Evolutionary conservation across 352 stramenopile species (phyloP), one percentile per base, ranked within the genome.

Genomic region (Phytophthora chlamydospora): DNA sequence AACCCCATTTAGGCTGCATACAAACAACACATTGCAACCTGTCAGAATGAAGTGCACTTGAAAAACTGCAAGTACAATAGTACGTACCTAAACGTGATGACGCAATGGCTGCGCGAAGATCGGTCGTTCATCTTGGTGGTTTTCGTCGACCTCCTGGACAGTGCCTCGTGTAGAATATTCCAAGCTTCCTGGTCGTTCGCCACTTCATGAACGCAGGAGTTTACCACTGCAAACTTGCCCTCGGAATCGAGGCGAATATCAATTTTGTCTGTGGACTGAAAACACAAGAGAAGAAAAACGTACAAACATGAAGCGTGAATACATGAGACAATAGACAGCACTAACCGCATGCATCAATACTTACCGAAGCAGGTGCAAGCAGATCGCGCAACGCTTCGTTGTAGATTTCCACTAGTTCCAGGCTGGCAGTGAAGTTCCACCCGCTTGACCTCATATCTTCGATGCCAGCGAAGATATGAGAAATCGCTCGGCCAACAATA

Each of bases 401-500:
- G 83, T 99, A 99, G 46, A 99, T 98, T 76, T 99, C 97, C 21
- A 99, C 81, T 67, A 99, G 84, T 62, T 95, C 85, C 24, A 95
- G 47, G 21, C 58, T 88, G 10, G 91, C 74, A 14, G 45, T 62
- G 44, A 93, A 94, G n/a, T 76, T 58, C 88, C 88, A 96, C 16
- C 86, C 84, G 29, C 83, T 90, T 16, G 71, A 71, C 13, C 58
- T 67, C 42, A 93, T 62, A 24, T 90, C 78, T 10, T 75, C 75
- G 29, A 91, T 85, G 7, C 74, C 76, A 6, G 75, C 71, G 42
- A 90, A 96, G 40, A 96, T 91, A 52, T 92, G 86, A 13, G 71
- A 62, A 57, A 95, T 90, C 4, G 86, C 76, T 17, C 88, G 85
- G 10, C 79, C 85, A 39, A 96, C 83, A 42, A 96, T 94, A 35